phyloP scores from a whole-genome alignment of 2,329 filamentous ascomycete genomes.

The Trichoderma breve region DNA sequence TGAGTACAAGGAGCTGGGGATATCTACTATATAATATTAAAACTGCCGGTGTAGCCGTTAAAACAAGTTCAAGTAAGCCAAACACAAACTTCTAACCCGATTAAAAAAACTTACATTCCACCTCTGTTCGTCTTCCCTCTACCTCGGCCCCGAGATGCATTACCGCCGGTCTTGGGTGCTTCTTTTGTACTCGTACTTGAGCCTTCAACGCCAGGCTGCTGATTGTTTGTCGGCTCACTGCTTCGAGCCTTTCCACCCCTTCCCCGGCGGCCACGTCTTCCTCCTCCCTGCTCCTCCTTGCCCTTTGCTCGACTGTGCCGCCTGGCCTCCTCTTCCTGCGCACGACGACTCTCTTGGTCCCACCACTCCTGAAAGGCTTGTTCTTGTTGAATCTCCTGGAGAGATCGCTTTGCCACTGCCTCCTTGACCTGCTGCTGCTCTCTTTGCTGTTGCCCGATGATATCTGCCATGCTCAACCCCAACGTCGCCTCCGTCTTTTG shows the following conservation, averaged over 20 bases:
- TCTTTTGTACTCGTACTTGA: conserved; percentile 19
- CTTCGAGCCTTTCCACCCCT: conserved; percentile 32
- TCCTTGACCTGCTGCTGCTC: conserved; percentile 83
- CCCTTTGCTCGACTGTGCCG: conserved; percentile 42
- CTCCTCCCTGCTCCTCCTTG: conserved; percentile 33
- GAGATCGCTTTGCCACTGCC: conserved; percentile 79
- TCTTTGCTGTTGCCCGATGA: conserved; percentile 79
- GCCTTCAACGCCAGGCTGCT: conserved; percentile 24
- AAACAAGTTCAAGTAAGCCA: neutral
- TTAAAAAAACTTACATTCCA: neutral
- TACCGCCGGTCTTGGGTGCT: neutral
- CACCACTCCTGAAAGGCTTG: conserved; percentile 97
- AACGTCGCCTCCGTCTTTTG: conserved; percentile 61
- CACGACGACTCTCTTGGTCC: conserved; percentile 77
- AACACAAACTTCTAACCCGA: neutral
- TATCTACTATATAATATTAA: conserved; percentile 1
- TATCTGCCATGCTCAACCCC: conserved; percentile 79
- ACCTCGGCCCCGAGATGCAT: conserved; percentile 19
- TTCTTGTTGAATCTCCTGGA: conserved; percentile 94
- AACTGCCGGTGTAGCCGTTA: neutral
- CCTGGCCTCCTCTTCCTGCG: conserved; percentile 60
- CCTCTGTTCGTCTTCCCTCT: conserved; percentile 16
- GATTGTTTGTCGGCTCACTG: conserved; percentile 18
- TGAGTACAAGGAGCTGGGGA: neutral
- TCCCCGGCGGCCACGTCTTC: conserved; percentile 30